phyloP scores from a whole-genome alignment of 2,329 filamentous ascomycete species.

The Pochonia chlamydosporia region DNA sequence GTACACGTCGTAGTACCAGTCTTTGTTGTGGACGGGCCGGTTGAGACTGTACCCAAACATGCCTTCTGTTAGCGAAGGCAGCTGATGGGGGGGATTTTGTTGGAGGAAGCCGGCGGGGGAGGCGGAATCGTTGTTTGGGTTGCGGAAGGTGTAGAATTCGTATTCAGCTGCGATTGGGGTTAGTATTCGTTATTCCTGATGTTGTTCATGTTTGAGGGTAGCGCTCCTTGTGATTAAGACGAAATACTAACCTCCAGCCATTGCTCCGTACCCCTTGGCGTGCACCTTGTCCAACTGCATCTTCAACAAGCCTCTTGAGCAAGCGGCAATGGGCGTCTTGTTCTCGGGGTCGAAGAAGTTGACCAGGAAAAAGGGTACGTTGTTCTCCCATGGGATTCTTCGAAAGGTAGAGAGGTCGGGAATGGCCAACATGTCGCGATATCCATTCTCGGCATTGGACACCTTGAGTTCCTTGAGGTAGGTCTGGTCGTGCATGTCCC shows the following conservation, averaged over 20 bases:
- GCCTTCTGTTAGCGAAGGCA: conserved; percentile 79
- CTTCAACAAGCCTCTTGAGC: conserved; percentile 71
- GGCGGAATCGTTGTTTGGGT: conserved; percentile 50
- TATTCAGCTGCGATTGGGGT: conserved; percentile 68
- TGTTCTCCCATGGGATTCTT: conserved; percentile 84
- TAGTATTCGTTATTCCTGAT: too few species aligned
- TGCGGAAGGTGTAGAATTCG: conserved; percentile 88
- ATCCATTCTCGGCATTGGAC: conserved; percentile 87
- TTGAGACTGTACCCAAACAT: conserved; percentile 96
- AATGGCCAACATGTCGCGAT: conserved; percentile 76
- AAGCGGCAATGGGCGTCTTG: conserved; percentile 64
- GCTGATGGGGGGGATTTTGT: conserved; percentile 64
- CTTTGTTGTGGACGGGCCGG: conserved; percentile 80
- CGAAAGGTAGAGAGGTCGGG: conserved; percentile 74
- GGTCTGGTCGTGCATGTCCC: conserved; percentile 94
- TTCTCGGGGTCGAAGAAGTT: conserved; percentile 81
- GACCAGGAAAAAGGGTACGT: conserved; percentile 80
- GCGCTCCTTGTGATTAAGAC: too few species aligned
- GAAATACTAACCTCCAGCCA: conserved; percentile 74
- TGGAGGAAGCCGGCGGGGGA: conserved; percentile 70
- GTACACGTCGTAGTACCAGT: conserved; percentile 87
- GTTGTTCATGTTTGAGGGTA: too few species aligned
- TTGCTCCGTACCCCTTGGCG: conserved; percentile 66
- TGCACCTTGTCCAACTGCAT: conserved; percentile 62
- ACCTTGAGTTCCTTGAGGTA: conserved; percentile 81